Base-by-base conservation (phyloP, 352 stramenopile species). In the Halophytophthora polymorphica region DNA sequence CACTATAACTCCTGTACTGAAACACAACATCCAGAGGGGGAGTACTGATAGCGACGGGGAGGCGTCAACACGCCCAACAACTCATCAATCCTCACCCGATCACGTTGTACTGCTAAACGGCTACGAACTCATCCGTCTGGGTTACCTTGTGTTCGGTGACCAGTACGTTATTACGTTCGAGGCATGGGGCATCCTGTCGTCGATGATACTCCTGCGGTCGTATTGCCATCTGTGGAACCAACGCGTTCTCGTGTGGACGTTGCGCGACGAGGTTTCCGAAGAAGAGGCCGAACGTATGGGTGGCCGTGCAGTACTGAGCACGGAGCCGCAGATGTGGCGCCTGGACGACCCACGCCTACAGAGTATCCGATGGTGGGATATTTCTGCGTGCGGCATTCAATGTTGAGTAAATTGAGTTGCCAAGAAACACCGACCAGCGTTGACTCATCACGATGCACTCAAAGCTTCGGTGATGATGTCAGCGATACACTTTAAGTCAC, bases 51-150 rank as follows among this genome's bases (percentile, higher is more conserved):
- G n/a, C n/a, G n/a, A n/a, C n/a, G n/a, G n/a, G n/a, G n/a, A n/a
- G n/a, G n/a, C n/a, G n/a, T n/a, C n/a, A n/a, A n/a, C n/a, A n/a
- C n/a, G n/a, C n/a, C n/a, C n/a, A 31, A 31, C 25, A 31, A 10
- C 4, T 4, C 25, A 31, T 31, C 25, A 6, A 12, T 42, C 21
- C 18, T 22, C 18, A 41, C 36, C 23, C 19, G 4, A 41, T 51
- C 6, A n/a, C n/a, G n/a, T n/a, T n/a, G 40, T 18, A 7, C 34
- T 58, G 6, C 17, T 69, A 3, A 53, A 54, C n/a, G 54, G 42
- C 29, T 71, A 66, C 43, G 61, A 74, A 23, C 28, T 74, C 23
- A n/a, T 65, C 31, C 57, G 53, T 5, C 19, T 74, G 0, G 58
- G 53, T 0, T 67, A 67, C 17, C 28, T 71, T 5, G 57, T 71